Conservation (phyloP, 2,329 filamentous ascomycete species). For the Exutisphaerella laricina region DNA sequence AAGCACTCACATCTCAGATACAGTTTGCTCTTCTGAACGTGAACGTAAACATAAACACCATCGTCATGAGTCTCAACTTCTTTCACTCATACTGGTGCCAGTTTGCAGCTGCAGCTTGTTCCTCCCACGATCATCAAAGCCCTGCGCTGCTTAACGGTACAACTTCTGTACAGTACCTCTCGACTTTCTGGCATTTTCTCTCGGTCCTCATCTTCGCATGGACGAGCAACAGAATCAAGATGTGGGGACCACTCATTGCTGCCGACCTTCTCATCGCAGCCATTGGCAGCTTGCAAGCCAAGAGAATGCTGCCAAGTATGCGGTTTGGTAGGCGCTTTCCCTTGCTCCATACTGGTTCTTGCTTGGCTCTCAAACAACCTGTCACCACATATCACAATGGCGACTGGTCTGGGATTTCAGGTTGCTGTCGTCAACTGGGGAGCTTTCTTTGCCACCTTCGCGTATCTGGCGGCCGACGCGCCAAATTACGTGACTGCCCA, state of each 20-base stretch:
- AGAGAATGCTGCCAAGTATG: slow-evolving; percentile 35
- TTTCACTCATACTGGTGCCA: slow-evolving; percentile 32
- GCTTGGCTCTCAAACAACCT: slow-evolving; percentile 43
- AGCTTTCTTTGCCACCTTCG: slow-evolving; percentile 44
- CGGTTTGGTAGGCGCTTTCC: slow-evolving; percentile 32
- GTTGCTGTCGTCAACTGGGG: slow-evolving; percentile 13
- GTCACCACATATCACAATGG: slow-evolving; percentile 41
- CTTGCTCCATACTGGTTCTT: slow-evolving; percentile 31
- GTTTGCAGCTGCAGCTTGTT: slow-evolving; percentile 45
- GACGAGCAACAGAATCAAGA: slow-evolving; percentile 30
- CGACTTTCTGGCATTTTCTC: slow-evolving; percentile 33
- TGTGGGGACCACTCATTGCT: slow-evolving; percentile 32
- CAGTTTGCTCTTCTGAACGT: slow-evolving; percentile 31
- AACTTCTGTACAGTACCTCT: slow-evolving; percentile 39
- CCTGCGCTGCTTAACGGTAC: slow-evolving; percentile 38
- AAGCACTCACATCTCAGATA: slow-evolving; percentile 28
- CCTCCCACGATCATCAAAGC: slow-evolving; percentile 41
- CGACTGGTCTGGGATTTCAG: slow-evolving; percentile 34
- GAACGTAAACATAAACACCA: no score
- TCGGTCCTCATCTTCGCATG: slow-evolving; percentile 24
- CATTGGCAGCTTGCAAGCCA: slow-evolving; percentile 35
- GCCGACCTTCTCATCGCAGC: slow-evolving; percentile 27
- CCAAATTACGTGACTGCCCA: slow-evolving; percentile 39
- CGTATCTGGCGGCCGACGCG: slow-evolving; percentile 41
- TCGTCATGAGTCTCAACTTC: slow-evolving; percentile 32